phyloP scores from a whole-genome alignment of 352 stramenopile genomes.

The Phytophthora ramorum region DNA sequence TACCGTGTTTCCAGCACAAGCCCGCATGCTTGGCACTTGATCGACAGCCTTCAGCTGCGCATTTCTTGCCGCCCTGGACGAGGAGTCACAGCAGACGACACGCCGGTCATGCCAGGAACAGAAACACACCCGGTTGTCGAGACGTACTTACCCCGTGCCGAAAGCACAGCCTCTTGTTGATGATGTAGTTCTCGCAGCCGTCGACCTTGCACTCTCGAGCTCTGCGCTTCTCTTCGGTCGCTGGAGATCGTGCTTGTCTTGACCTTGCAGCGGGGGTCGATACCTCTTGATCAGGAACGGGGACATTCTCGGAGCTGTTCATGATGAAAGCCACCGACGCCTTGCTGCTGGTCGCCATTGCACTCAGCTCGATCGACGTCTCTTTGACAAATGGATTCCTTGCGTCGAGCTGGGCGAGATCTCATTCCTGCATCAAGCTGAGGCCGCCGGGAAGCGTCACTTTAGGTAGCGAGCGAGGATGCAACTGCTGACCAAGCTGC shows the following conservation, averaged over 20 bases:
- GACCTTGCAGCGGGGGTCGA: background rate
- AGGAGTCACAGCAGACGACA: conserved; percentile 1
- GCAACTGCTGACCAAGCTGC: conserved; percentile 1
- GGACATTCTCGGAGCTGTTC: conserved; percentile 17
- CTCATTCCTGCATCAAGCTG: conserved; percentile 3
- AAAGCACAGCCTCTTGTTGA: conserved; percentile 55
- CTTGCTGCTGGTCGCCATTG: conserved; percentile 20
- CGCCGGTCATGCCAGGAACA: background rate
- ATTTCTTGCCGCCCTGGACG: conserved; percentile 47
- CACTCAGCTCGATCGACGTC: conserved; percentile 3
- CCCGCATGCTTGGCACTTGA: conserved; percentile 50
- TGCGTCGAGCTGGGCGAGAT: background rate
- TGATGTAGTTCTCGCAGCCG: conserved; percentile 55
- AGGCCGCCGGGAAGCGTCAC: conserved; percentile 21
- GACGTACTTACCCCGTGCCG: conserved; percentile 44
- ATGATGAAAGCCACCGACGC: conserved; percentile 31
- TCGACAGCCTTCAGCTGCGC: conserved; percentile 33
- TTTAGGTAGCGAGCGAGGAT: conserved; percentile 5
- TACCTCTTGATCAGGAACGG: background rate
- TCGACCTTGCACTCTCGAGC: conserved; percentile 42
- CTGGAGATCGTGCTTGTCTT: background rate
- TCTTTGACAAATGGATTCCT: conserved; percentile 11
- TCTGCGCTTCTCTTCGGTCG: conserved; percentile 38
- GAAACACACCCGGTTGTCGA: conserved; percentile 16
- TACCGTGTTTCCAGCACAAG: conserved; percentile 50